A percentile compares a stretch with the other conserved stretches of the same genome.
phyloP scores from a whole-genome alignment of 352 stramenopile species.

The Peronosclerospora sorghi region DNA sequence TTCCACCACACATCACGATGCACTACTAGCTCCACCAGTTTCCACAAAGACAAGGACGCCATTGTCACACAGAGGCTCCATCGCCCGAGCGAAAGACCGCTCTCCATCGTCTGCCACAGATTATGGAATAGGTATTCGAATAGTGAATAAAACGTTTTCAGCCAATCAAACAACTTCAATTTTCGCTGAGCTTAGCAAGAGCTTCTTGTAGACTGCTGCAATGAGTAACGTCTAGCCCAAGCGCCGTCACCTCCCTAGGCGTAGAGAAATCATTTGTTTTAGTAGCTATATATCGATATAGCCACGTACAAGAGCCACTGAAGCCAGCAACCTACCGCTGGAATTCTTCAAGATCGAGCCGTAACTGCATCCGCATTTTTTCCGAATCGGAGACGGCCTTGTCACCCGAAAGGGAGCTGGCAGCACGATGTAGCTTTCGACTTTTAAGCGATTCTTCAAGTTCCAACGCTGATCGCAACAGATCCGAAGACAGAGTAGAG shows the following conservation, averaged over 20 bases:
- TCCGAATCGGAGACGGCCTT: slow-evolving; percentile 63
- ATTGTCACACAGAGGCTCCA: slow-evolving; percentile 50
- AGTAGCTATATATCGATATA: background rate
- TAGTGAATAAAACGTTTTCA: slow-evolving; percentile 18
- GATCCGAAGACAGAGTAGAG: slow-evolving; percentile 47
- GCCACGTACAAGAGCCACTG: background rate
- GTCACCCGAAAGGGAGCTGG: slow-evolving; percentile 8
- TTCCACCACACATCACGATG: slow-evolving; percentile 4
- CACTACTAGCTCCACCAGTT: slow-evolving; percentile 38
- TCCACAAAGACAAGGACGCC: slow-evolving; percentile 61
- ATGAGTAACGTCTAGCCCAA: slow-evolving; percentile 34
- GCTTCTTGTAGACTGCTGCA: slow-evolving; percentile 22
- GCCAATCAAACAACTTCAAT: slow-evolving; percentile 20
- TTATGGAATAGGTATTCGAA: slow-evolving; percentile 3
- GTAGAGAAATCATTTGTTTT: slow-evolving; percentile 4
- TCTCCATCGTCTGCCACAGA: slow-evolving; percentile 13
- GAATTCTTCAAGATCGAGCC: slow-evolving; percentile 67
- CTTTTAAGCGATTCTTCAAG: slow-evolving; percentile 84
- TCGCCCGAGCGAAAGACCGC: slow-evolving; percentile 23
- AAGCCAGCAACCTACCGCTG: slow-evolving; percentile 27
- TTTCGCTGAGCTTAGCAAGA: slow-evolving; percentile 13
- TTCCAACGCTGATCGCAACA: slow-evolving; percentile 67
- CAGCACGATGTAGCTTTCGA: slow-evolving; percentile 66
- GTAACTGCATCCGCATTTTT: slow-evolving; percentile 77
- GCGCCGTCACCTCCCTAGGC: slow-evolving; percentile 33